Percentiles rank a stretch among this genome's conserved stretches.
Conservation (phyloP, 192 early-diverging fungal species). For the Rhizophagus sp. region DNA sequence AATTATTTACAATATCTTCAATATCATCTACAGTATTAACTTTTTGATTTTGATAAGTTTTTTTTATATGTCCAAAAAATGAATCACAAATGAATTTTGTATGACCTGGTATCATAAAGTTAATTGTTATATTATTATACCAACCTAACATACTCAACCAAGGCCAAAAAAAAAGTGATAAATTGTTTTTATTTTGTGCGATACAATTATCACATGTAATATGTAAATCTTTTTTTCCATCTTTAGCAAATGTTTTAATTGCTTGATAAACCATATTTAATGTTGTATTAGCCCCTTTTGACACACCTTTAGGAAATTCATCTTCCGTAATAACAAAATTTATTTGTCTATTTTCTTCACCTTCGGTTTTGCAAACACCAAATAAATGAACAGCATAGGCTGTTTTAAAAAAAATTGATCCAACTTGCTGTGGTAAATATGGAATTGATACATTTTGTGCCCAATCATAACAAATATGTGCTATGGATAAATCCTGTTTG, state of each 20-base stretch:
- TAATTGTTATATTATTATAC: too few species aligned
- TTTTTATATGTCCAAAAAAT: too few species aligned
- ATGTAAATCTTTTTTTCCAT: background rate
- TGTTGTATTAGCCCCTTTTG: constrained; percentile 9
- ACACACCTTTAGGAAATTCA: background rate
- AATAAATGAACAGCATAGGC: background rate
- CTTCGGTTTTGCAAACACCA: background rate
- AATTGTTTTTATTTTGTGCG: constrained; percentile 22
- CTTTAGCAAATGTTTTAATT: background rate
- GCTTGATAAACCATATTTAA: constrained; percentile 9
- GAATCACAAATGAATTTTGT: too few species aligned
- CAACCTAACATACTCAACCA: background rate
- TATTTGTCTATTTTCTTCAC: background rate
- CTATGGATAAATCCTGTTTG: background rate
- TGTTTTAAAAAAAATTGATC: constrained; percentile 14
- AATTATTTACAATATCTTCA: too few species aligned
- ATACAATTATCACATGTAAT: constrained; percentile 18
- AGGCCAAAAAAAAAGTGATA: background rate
- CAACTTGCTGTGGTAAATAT: constrained; percentile 8
- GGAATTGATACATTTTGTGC: constrained; percentile 6
- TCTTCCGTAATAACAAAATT: constrained; percentile 16
- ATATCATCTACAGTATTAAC: too few species aligned
- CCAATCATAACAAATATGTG: constrained; percentile 21
- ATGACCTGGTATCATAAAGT: too few species aligned
- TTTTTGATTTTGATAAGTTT: too few species aligned